Evolutionary conservation across 495 filamentous ascomycete species (phyloP), one percentile per base, ranked within the genome.

Genomic region (Penicillium coprophilum): DNA sequence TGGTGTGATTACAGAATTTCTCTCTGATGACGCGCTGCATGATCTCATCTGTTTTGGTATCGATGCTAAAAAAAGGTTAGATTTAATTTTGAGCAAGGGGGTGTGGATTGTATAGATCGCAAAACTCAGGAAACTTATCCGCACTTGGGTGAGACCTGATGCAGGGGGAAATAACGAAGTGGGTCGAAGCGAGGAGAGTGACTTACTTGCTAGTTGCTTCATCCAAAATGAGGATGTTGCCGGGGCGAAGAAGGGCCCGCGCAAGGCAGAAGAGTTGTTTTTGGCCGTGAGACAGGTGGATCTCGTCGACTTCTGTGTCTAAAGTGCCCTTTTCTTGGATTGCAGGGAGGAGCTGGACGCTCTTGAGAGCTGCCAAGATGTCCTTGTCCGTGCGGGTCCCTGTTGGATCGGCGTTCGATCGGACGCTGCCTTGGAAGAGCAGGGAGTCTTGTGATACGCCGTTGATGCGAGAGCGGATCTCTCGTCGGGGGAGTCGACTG

Each of bases 191-290:
- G 49, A 21, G 23, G 53, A 19, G n/a, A 40, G 3, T 47, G 27
- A 65, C 72, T 61, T 65, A 82, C 79, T 63, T 79, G 75, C 78
- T 80, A 19, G 76, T 80, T 8, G 73, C 73, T 60, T 82, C 79
- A 40, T 82, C 79, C n/a, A 82, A 69, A 13, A 81, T 69, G 17
- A 82, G 65, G 48, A 82, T 74, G 39, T 71, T 74, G 15, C 75
- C 71, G 17, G 56, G 62, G 24, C 78, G 68, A 30, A 89, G 68
- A 9, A 89, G 67, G 0, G 82, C 85, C 3, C 85, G 75, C 4
- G 80, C 84, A n/a, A 89, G 74, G 57, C 80, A 81, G 59, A 88
- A 79, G 5, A 89, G 78, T 69, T 88, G 86, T 34, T 74, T 74
- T 59, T 89, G 85, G 1, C 86, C 86, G 45, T 81, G 78, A 0